Percentiles rank a stretch among this genome's conserved stretches.
phyloP scores from a whole-genome alignment of 805 yeast species.

The Wickerhamomyces sydowiorum region DNA sequence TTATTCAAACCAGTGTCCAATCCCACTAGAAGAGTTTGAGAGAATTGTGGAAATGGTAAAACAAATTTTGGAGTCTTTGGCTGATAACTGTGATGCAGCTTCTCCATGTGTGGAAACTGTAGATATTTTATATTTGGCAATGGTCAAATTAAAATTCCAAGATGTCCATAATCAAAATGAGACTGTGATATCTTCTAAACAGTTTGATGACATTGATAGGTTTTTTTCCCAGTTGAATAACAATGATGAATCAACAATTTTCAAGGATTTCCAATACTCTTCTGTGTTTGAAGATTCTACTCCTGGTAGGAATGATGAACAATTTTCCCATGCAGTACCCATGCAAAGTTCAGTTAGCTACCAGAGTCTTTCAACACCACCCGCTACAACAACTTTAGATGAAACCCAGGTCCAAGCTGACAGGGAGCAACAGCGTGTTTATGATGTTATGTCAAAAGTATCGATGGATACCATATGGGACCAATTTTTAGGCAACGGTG shows the following conservation, averaged over 20 bases:
- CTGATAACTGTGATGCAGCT: slow-evolving; percentile 77
- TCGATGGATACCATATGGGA: slow-evolving; percentile 62
- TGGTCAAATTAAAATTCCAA: slow-evolving; percentile 47
- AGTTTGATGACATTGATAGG: slow-evolving; percentile 18
- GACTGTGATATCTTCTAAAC: slow-evolving; percentile 3
- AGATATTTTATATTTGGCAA: slow-evolving; percentile 66
- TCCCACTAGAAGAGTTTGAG: slow-evolving; percentile 42
- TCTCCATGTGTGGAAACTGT: slow-evolving; percentile 63
- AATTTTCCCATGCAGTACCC: background rate
- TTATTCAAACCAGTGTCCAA: slow-evolving; percentile 52
- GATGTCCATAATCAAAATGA: slow-evolving; percentile 1
- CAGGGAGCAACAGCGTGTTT: slow-evolving; percentile 48
- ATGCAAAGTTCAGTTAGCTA: slow-evolving; percentile 9
- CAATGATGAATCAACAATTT: background rate
- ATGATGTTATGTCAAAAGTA: slow-evolving; percentile 56
- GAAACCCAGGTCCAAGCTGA: slow-evolving; percentile 9
- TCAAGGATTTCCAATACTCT: slow-evolving; percentile 1
- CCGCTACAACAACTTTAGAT: background rate
- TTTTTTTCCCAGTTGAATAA: slow-evolving; percentile 20
- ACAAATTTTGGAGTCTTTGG: slow-evolving; percentile 52
- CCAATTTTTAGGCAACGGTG: slow-evolving; percentile 41
- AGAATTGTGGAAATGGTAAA: slow-evolving; percentile 43
- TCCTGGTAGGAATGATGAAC: background rate
- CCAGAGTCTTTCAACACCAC: slow-evolving; percentile 20
- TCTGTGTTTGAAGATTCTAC: background rate